Evolutionary conservation across 2,329 filamentous ascomycete species (phyloP), one percentile per base, ranked within the genome.

Genomic region (Aphanocladium album): DNA sequence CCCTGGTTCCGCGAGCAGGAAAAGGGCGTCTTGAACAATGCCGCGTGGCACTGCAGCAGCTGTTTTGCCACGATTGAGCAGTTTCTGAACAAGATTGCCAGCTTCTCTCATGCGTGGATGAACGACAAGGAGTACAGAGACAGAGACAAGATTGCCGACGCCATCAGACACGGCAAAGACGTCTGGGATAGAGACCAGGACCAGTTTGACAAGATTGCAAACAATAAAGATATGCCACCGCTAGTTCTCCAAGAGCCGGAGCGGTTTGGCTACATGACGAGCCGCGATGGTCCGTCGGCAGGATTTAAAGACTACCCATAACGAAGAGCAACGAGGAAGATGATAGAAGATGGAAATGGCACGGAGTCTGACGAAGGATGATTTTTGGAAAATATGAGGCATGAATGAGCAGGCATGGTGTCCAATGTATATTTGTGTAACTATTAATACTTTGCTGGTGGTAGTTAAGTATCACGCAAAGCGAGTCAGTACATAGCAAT

Each of bases 1-100:
- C 72, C 72, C 46, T 68, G 76, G 1, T 63, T 75, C 1, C 72
- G 76, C 35, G 70, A 71, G 39, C 70, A 73, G 46, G 77, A 83
- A 62, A 77, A 76, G 63, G 76, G 72, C 8, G 73, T 76, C 6
- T 63, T 85, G 37, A 70, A 69, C 66, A 79, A 83, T 65, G 80
- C 82, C 0, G 79, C 74, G 0, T 88, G 85, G 85, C 84, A 87
- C 69, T 88, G 84, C 74, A 84, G 81, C 55, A 82, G 76, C 60
- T 87, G 85, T 72, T 86, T 86, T 68, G 72, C 76, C 19, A 86
- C 81, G 0, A 71, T 87, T 17, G 75, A 74, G 4, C 79, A 85
- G 68, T 74, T 86, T 65, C 71, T 82, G 50, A 78, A 76, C 64
- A 86, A 86, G 70, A 78, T 86, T 73, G 73, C 76, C 11, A 80